A percentile compares a stretch with the other conserved stretches of the same genome.
Conservation (phyloP, 768 basidiomycete species). For the Termitomyces sp. region DNA sequence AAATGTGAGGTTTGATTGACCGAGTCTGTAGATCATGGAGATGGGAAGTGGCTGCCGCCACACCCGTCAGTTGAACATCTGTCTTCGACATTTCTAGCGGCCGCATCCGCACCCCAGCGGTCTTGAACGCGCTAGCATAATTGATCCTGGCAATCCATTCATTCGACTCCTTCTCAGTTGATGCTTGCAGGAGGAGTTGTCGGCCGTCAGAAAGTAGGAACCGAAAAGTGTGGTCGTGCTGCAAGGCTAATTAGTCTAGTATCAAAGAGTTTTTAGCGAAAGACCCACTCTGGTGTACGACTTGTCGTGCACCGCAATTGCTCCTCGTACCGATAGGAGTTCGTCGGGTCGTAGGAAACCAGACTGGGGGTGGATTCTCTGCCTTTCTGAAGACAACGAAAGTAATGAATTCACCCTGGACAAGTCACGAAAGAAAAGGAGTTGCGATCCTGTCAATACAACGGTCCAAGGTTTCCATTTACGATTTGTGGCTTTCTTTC, state of each 20-base stretch:
- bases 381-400: conserved; percentile 30
- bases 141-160: conserved; percentile 92
- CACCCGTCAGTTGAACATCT: conserved; percentile 75
- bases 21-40: conserved; percentile 60
- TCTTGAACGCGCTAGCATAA: conserved; percentile 91
- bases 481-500: conserved; percentile 68
- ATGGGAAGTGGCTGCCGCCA: conserved; percentile 84
- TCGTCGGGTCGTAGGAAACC: conserved; percentile 77
- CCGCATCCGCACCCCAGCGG: conserved; percentile 79
- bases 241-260: conserved; percentile 3
- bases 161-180: conserved; percentile 69
- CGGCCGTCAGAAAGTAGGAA: conserved; percentile 75
- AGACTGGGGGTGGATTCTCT: conserved; percentile 33
- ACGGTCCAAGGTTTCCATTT: conserved; percentile 91
- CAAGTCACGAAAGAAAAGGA: conserved; percentile 84
- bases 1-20: conserved; percentile 27
- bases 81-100: conserved; percentile 62
- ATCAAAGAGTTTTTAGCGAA: not conserved
- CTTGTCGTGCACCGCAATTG: conserved; percentile 77
- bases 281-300: conserved; percentile 68
- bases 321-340: conserved; percentile 70
- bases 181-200: conserved; percentile 76
- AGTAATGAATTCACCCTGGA: conserved; percentile 49
- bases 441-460: conserved; percentile 83
- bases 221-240: conserved; percentile 76